Percentiles rank a stretch among this genome's conserved stretches.
phyloP scores from a whole-genome alignment of 441 rosid species.

The Bocquillonia castaneifolia region DNA sequence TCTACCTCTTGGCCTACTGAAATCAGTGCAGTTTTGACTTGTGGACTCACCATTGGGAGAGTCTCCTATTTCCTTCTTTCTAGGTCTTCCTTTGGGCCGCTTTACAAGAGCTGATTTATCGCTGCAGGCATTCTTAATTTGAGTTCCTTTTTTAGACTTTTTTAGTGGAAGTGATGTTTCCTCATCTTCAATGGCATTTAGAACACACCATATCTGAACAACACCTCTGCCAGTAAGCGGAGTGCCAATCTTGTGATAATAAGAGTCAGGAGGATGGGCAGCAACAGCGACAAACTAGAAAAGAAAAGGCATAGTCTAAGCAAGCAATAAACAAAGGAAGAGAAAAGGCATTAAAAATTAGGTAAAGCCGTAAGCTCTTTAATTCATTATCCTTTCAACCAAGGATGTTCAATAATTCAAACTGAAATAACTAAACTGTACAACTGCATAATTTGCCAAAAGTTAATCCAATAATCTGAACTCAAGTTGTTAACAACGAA shows the following conservation, averaged over 20 bases:
- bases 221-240: conserved; percentile 79
- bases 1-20: conserved; percentile 28
- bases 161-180: conserved; percentile 12
- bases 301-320: conserved; percentile 10
- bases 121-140: neutral
- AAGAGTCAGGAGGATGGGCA: conserved; percentile 84
- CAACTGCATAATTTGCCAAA: neutral
- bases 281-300: conserved; percentile 80
- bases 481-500: neutral
- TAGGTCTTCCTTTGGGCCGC: conserved; percentile 22
- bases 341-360: neutral
- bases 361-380: neutral
- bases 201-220: conserved; percentile 82
- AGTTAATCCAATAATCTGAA: neutral
- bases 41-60: neutral
- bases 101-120: neutral
- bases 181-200: conserved; percentile 34
- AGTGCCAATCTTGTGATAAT: conserved; percentile 72
- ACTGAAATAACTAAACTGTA: neutral
- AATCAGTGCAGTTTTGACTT: neutral
- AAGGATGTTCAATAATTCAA: neutral
- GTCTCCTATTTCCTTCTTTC: conserved; percentile 10
- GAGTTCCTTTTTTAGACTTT: conserved; percentile 3
- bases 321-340: neutral
- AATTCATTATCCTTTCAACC: neutral